Base-by-base conservation (phyloP, 116 monocot species). In the Posidonia oceanica region DNA sequence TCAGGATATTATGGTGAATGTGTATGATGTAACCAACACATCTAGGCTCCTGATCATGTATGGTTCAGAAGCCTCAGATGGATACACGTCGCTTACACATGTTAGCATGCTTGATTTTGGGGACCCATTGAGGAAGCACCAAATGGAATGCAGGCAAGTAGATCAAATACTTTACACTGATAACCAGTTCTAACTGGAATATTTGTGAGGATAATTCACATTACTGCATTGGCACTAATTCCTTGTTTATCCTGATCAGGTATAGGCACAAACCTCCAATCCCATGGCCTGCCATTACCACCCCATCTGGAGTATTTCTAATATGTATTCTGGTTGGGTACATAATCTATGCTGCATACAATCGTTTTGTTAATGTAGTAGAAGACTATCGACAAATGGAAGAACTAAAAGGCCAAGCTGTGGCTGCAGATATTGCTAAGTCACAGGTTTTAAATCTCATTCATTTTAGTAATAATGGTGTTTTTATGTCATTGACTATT, bases 401-500 rank as follows among this genome's bases (percentile, higher is more conserved):
- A 76, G 93, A 87, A 69, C 78, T 98, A 16, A 98, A 98, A 77
- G 87, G 87, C 71, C 84, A 87, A 81, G 98, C 98, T 71, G 98
- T 90, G 77, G 92, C 93, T 66, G 98, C 98, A 64, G 93, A 98
- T 75, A 77, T 93, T 72, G 98, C 98, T 56, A 98, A 98, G 82
- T 93, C 98, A 79, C 93, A 98, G 93, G 77, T 75, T 75, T 44
- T 39, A 18, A 48, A 18, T 42, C 41, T 7, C 29, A 37, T 41
- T 61, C 36, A 2, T 36, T 61, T 61, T 29, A 61, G 61, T 61
- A 13, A 36, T 13, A 48, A 48, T 12, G 12, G 12, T 29, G 8
- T 48, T 48, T 48, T 12, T 48, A 48, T 48, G 48, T 48, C 11
- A 12, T 29, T 29, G 29, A 29, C 29, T 29, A 29, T 29, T 29